Percentiles rank a stretch among this genome's conserved stretches.
phyloP scores from a whole-genome alignment of 208 protist species.

The Leishmania arabica region DNA sequence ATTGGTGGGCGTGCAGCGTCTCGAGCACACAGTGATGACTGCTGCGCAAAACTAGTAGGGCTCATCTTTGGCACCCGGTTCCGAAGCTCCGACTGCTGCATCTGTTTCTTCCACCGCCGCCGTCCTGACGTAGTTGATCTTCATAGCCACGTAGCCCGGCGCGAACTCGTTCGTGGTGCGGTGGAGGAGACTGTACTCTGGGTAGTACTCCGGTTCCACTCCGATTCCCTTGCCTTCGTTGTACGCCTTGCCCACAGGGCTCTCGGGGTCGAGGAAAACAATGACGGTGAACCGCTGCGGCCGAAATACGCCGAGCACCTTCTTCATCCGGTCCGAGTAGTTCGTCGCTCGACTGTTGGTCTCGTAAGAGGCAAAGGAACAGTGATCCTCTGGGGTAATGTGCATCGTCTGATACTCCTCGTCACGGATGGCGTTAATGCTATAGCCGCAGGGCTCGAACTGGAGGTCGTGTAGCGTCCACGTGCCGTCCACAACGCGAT shows the following conservation, averaged over 20 bases:
- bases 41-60: background rate
- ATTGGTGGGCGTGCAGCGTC: background rate
- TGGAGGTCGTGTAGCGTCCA: slow-evolving; percentile 89
- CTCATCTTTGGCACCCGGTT: background rate
- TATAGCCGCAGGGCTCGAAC: slow-evolving; percentile 96
- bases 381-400: slow-evolving; percentile 95
- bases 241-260: slow-evolving; percentile 72
- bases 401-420: slow-evolving; percentile 94
- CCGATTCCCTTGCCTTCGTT: slow-evolving; percentile 58
- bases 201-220: slow-evolving; percentile 79
- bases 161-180: slow-evolving; percentile 82
- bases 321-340: slow-evolving; percentile 62
- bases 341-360: slow-evolving; percentile 85
- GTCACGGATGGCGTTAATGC: slow-evolving; percentile 91
- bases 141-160: slow-evolving; percentile 82
- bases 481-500: slow-evolving; percentile 67
- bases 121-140: slow-evolving; percentile 78
- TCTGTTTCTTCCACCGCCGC: slow-evolving; percentile 23
- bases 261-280: slow-evolving; percentile 83
- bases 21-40: background rate
- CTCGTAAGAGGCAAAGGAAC: slow-evolving; percentile 94
- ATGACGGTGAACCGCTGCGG: slow-evolving; percentile 89
- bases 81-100: background rate
- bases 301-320: slow-evolving; percentile 72
- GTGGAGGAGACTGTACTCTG: slow-evolving; percentile 71